These are phyloP conservation scores for Cryptococcus sp. DNA, from an alignment of 1,284 basidiomycete species.

Conservation along the genomic window DNA sequence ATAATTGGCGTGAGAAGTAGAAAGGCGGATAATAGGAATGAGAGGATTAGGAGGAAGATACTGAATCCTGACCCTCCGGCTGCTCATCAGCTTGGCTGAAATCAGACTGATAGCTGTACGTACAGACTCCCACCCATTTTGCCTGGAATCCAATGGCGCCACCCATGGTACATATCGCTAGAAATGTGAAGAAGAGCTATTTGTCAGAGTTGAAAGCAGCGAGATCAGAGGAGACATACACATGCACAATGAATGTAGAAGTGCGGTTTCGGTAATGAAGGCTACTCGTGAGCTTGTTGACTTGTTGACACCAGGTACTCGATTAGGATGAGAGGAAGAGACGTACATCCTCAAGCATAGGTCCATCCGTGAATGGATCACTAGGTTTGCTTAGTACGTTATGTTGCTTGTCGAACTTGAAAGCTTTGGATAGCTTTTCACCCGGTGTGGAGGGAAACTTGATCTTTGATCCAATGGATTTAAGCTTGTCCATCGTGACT, in stretches of 20 bases:
- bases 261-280: conserved; percentile 19
- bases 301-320: background rate
- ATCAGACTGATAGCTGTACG: conserved; percentile 42
- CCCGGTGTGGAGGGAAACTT: conserved; percentile 13
- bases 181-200: conserved; percentile 84
- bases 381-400: conserved; percentile 17
- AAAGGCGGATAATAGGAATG: conserved; percentile 66
- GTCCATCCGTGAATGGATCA: conserved; percentile 34
- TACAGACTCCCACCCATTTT: conserved; percentile 79
- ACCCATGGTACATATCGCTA: conserved; percentile 81
- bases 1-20: conserved; percentile 71
- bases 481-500: conserved; percentile 29
- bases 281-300: too few species aligned
- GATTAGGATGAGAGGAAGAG: background rate
- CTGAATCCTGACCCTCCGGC: conserved; percentile 80
- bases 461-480: conserved; percentile 16
- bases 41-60: conserved; percentile 70
- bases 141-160: conserved; percentile 80
- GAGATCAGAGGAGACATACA: conserved; percentile 14
- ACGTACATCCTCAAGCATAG: conserved; percentile 28
- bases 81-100: conserved; percentile 41
- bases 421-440: conserved; percentile 28
- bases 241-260: conserved; percentile 22
- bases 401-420: conserved; percentile 21
- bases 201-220: conserved; percentile 12